phyloP scores from a whole-genome alignment of 257 asterid genomes.

The Rubia yunnanensis region DNA sequence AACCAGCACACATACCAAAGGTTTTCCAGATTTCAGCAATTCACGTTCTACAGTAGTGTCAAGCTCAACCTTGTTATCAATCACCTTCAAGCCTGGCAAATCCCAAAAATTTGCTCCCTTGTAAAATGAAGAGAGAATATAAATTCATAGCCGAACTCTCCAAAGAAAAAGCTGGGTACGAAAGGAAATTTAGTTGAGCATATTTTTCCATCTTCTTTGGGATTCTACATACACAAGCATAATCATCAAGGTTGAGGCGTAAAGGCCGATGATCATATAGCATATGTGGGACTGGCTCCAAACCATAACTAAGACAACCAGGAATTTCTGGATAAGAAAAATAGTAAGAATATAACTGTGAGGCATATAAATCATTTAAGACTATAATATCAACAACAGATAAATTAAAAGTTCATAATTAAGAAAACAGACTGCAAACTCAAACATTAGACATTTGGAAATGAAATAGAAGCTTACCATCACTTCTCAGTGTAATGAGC shows the following conservation, averaged over 20 bases:
- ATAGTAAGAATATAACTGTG: too few species aligned
- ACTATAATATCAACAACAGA: too few species aligned
- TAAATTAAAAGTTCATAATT: too few species aligned
- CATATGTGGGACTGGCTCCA: constrained; percentile 12
- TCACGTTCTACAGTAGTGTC: constrained; percentile 47
- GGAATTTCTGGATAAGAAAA: constrained; percentile 79
- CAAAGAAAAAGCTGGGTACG: neutral
- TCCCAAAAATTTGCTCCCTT: constrained; percentile 86
- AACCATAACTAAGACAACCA: constrained; percentile 28
- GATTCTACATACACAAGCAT: constrained; percentile 49
- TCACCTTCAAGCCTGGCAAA: too few species aligned
- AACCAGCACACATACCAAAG: constrained; percentile 40
- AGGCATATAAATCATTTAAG: too few species aligned
- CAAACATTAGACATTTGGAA: too few species aligned
- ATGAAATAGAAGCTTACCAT: constrained; percentile 35
- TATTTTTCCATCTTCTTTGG: constrained; percentile 59
- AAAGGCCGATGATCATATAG: constrained; percentile 74
- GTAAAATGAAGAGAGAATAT: neutral
- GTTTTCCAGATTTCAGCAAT: constrained; percentile 58
- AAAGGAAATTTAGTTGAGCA: neutral
- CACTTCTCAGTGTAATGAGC: constrained; percentile 48
- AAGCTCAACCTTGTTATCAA: constrained; percentile 59
- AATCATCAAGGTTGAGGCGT: constrained; percentile 50
- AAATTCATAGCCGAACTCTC: neutral
- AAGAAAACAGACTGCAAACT: too few species aligned